Percentiles rank a stretch among this genome's conserved stretches.
phyloP scores from a whole-genome alignment of 129 eudicot species.

The Centrapalus pauciflorus region DNA sequence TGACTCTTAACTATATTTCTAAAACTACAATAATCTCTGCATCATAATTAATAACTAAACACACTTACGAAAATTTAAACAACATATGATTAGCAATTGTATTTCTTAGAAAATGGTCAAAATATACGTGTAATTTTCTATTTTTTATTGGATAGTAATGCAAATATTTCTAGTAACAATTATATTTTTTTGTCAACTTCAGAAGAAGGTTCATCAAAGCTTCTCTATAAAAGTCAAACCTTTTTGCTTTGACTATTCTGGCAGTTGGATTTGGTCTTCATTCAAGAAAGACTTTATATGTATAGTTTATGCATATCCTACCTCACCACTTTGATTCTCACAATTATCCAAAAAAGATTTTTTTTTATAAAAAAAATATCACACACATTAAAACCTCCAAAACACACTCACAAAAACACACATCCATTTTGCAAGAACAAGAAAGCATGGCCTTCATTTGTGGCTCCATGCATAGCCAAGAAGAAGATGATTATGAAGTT shows the following conservation, averaged over 20 bases:
- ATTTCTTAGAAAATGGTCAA: not conserved
- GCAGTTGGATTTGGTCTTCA: slow-evolving; percentile 31
- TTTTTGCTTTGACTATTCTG: slow-evolving; percentile 28
- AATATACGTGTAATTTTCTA: not conserved
- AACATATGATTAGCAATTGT: not conserved
- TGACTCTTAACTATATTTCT: not conserved
- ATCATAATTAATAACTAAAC: no score
- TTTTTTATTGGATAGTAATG: not conserved
- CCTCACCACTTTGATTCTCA: slow-evolving; percentile 13
- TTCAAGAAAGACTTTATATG: slow-evolving; percentile 13
- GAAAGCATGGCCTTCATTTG: slow-evolving; percentile 34
- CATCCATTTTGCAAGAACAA: not conserved
- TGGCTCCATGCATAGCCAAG: slow-evolving; percentile 24
- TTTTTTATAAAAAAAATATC: no score
- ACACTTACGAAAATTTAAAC: no score
- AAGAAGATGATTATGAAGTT: slow-evolving; percentile 28
- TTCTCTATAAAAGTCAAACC: slow-evolving; percentile 27
- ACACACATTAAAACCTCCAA: slow-evolving; percentile 12
- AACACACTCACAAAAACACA: not conserved
- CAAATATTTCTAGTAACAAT: not conserved
- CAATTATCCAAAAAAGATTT: slow-evolving; percentile 2
- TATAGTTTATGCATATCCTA: slow-evolving; percentile 7
- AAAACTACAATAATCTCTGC: no score
- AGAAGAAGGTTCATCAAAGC: slow-evolving; percentile 30
- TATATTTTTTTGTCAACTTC: not conserved